These are phyloP conservation scores for Phanerodontia chrysosporium DNA, from an alignment of 768 basidiomycete species.

Conservation along the genomic window DNA sequence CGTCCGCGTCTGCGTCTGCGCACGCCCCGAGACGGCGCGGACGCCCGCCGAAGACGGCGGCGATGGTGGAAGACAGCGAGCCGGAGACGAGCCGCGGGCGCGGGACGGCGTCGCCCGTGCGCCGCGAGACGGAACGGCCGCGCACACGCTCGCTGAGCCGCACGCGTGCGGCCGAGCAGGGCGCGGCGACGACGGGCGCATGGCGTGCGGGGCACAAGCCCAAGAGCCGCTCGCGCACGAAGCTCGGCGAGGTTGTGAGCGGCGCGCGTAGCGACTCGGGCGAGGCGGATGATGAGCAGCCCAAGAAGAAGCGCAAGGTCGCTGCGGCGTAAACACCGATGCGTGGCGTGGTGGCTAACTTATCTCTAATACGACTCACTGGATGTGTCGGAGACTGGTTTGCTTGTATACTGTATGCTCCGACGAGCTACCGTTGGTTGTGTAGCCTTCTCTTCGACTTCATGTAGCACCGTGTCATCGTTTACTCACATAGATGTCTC, in stretches of 20 bases:
- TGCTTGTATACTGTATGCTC: no score
- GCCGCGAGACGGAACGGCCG: slow-evolving; percentile 6
- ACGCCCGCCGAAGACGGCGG: slow-evolving; percentile 6
- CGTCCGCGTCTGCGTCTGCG: neutral
- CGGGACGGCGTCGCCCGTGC: slow-evolving; percentile 5
- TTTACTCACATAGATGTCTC: no score
- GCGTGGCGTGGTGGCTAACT: neutral
- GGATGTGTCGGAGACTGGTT: neutral
- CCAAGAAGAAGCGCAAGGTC: slow-evolving; percentile 25
- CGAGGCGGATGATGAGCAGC: slow-evolving; percentile 20
- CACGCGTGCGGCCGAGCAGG: neutral
- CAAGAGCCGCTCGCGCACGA: slow-evolving; percentile 9
- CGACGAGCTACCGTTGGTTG: no score
- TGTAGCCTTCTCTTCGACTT: no score
- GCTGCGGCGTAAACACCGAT: neutral
- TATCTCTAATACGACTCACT: neutral
- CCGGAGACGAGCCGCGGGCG: neutral
- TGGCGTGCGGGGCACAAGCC: slow-evolving; percentile 10
- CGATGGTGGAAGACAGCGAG: slow-evolving; percentile 7
- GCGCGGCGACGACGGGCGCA: slow-evolving; percentile 2
- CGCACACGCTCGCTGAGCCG: slow-evolving; percentile 19
- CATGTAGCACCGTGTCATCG: no score
- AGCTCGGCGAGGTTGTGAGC: neutral
- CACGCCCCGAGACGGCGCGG: slow-evolving; percentile 7
- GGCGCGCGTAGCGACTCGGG: slow-evolving; percentile 6